phyloP scores from a whole-genome alignment of 495 filamentous ascomycete species.

The Mytilinidion resinicola region DNA sequence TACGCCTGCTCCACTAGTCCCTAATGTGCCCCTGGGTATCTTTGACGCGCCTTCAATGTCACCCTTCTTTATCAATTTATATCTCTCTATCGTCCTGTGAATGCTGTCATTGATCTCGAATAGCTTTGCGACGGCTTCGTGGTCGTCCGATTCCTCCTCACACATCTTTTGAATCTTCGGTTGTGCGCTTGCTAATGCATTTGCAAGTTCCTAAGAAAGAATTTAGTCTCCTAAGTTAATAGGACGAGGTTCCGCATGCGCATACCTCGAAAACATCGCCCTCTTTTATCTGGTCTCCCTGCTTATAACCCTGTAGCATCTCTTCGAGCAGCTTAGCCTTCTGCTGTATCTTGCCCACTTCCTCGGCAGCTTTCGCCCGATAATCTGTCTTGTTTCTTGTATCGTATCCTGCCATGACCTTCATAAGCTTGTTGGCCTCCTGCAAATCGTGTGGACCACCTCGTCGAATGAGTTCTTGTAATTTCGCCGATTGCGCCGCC shows the following conservation, averaged over 20 bases:
- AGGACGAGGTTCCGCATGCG: conserved; percentile 1
- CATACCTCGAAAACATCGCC: conserved; percentile 88
- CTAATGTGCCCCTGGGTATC: conserved; percentile 76
- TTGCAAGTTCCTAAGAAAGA: conserved; percentile 67
- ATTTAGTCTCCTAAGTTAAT: neutral
- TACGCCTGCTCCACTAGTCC: conserved; percentile 60
- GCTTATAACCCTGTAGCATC: conserved; percentile 75
- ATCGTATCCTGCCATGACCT: conserved; percentile 97
- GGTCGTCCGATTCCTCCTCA: conserved; percentile 94
- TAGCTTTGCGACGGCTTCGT: conserved; percentile 90
- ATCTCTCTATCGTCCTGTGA: conserved; percentile 90
- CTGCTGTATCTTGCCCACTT: conserved; percentile 85
- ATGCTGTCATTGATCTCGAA: conserved; percentile 98
- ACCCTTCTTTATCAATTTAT: conserved; percentile 88
- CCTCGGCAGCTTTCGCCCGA: conserved; percentile 92
- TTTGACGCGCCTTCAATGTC: conserved; percentile 81
- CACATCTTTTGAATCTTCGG: conserved; percentile 99
- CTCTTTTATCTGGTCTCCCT: conserved; percentile 75
- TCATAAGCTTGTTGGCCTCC: conserved; percentile 96
- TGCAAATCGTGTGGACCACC: conserved; percentile 88
- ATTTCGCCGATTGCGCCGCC: conserved; percentile 90
- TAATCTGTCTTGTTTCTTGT: conserved; percentile 94
- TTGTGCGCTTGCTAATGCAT: conserved; percentile 83
- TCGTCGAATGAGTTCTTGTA: conserved; percentile 91
- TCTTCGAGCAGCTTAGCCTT: conserved; percentile 91